Evolutionary conservation across 176 grass and related monocot genomes (phyloP).

Genomic region (Phyllostachys edulis): DNA sequence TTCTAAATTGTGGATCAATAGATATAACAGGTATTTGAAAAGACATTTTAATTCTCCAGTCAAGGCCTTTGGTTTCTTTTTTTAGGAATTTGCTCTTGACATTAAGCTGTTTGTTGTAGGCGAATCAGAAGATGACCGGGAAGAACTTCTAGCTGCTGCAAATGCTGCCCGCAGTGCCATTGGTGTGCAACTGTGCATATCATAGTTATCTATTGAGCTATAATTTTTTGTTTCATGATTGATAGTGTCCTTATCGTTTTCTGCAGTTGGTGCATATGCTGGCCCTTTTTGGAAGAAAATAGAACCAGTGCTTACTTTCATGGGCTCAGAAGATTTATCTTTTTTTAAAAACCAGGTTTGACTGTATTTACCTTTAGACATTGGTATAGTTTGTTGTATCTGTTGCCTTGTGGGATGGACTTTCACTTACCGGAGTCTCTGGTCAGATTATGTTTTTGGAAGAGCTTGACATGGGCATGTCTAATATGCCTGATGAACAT

Average conservation of each 20-base stretch:
- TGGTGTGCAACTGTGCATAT: slow-evolving; percentile 29
- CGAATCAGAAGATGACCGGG: slow-evolving; percentile 63
- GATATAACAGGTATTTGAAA: slow-evolving; percentile 50
- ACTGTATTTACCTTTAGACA: slow-evolving; percentile 27
- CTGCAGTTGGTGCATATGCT: slow-evolving; percentile 55
- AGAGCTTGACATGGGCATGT: slow-evolving; percentile 50
- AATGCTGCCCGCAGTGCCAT: slow-evolving; percentile 58
- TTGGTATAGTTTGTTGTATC: slow-evolving; percentile 12
- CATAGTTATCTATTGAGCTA: slow-evolving; percentile 26
- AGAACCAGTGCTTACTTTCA: slow-evolving; percentile 58
- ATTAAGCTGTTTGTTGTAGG: slow-evolving; percentile 44
- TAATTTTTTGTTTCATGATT: slow-evolving; percentile 11
- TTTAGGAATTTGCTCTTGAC: slow-evolving; percentile 9
- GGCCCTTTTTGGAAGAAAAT: slow-evolving; percentile 67
- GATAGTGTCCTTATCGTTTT: slow-evolving; percentile 18
- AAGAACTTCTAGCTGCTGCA: slow-evolving; percentile 66
- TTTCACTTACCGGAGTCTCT: slow-evolving; percentile 18
- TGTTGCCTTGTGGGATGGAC: slow-evolving; percentile 10
- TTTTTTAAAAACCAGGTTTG: slow-evolving; percentile 63
- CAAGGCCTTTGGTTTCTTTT: not conserved
- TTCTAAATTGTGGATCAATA: slow-evolving; percentile 45
- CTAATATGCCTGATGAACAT: slow-evolving; percentile 24
- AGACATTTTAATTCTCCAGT: not conserved
- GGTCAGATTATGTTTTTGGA: slow-evolving; percentile 56
- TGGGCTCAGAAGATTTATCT: slow-evolving; percentile 49